These are phyloP conservation scores for Tolypocladium amazonense DNA, from an alignment of 2,329 filamentous ascomycete species.

Conservation along the genomic window DNA sequence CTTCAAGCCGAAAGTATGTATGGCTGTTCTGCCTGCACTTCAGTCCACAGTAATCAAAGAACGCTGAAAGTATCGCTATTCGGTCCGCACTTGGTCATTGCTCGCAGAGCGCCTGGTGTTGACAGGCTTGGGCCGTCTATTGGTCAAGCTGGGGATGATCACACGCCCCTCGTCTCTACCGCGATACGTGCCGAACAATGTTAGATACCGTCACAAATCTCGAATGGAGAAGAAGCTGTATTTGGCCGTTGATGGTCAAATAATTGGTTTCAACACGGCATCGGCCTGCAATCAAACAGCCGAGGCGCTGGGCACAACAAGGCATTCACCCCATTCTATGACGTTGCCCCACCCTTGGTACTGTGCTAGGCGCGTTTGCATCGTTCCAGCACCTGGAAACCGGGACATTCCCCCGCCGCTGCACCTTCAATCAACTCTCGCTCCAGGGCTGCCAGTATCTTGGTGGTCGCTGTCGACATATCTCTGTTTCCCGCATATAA, in stretches of 20 bases:
- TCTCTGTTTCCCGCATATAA: neutral
- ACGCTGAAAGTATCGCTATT: neutral
- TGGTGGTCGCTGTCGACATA: neutral
- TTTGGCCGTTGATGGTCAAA: neutral
- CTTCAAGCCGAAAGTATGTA: neutral
- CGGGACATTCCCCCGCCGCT: neutral
- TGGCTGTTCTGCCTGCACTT: neutral
- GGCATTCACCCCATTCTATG: neutral
- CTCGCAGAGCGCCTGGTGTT: too few relatives aligned
- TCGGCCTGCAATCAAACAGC: neutral
- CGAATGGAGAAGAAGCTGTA: neutral
- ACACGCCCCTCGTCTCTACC: neutral
- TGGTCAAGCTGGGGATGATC: neutral
- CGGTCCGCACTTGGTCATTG: neutral
- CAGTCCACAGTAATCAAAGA: neutral
- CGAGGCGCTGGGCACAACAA: neutral
- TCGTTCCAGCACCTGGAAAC: neutral
- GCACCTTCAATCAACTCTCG: neutral
- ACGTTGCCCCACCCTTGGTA: neutral
- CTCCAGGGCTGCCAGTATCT: neutral
- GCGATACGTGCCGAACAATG: neutral
- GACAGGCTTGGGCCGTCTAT: neutral
- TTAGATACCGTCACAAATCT: neutral
- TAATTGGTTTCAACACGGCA: neutral
- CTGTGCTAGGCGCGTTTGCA: neutral